Evolutionary conservation across 176 grass and related monocot genomes (phyloP), one percentile per base, ranked within the genome.

Genomic region (Carex kokanica): DNA sequence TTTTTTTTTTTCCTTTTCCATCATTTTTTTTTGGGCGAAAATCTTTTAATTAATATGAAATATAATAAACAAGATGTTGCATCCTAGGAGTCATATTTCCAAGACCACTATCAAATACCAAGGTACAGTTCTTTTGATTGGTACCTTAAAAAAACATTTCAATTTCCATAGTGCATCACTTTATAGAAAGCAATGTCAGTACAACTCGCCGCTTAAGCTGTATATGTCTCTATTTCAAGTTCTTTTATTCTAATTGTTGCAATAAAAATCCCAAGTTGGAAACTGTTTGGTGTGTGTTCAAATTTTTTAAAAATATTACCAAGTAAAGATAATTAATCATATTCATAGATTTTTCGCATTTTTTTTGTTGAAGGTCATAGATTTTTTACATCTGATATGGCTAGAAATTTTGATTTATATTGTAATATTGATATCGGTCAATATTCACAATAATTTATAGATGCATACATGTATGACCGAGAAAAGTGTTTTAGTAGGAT

Each of bases 81-180:
- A 62, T 64, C 56, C 78, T 64, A 81, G 78, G 78, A 81, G 34
- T 63, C 78, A 63, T 81, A 63, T 27, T 81, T 81, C 29, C 57
- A 81, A 81, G 57, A 63, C 57, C 78, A 63, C 58, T 81, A 81
- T 79, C 52, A 80, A 78, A 31, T 25, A 60, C 40, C 14, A 81
- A 41, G 57, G 57, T 81, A 64, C 32, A 81, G 14, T 63, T 64
- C 20, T 63, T 20, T 60, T 40, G 4, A 15, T 60, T 63, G 29
- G 56, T 6, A 7, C 27, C 29, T 60, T 43, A 45, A 6, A 36
- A 36, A 62, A 60, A 81, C 12, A 1, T 23, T 69, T 47, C 2
- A 24, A 47, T 81, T 81, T 81, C 58, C 34, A 49, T 81, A 23
- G 32, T 81, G 78, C 57, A 81, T 13, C 78, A 81, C 56, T 81